Base-by-base conservation (phyloP, 225 moss, liverwort and hornwort genomes). In the Rhytidiadelphus loreus region DNA sequence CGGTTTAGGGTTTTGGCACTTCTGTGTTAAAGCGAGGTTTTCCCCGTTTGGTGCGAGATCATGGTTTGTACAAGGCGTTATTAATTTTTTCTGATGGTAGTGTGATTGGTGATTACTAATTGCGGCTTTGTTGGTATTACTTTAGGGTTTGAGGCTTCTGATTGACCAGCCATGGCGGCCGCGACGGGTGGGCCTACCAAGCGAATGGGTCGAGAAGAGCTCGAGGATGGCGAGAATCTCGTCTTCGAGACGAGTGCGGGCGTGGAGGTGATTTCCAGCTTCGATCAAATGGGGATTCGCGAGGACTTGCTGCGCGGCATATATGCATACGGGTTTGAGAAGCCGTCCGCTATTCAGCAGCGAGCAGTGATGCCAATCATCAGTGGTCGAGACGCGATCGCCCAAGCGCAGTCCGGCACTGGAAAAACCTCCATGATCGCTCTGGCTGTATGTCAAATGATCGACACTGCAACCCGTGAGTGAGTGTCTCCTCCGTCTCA, bases 281-380 rank as follows among this genome's bases (percentile, higher is more conserved):
- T 96, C 86, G 96, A 96, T 53, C 93, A 93, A 55, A 96, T 96
- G 96, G 92, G 96, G 64, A 94, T 96, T 21, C 94, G 95, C 77
- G 96, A 96, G 85, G 95, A 96, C 86, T 83, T 96, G 87, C 81
- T 96, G 35, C 92, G 96, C n/a, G 96, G 96, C 82, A 96, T 96
- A n/a, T 96, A 96, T 52, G 95, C 95, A 13, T 96, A 95, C 35
- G 96, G 96, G 70, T 96, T 96, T 81, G 96, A 96, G 90, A 96
- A 96, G 79, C 96, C 96, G 74, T 96, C 96, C 24, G 94, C 95
- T 83, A 96, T 96, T 76, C 96, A 96, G 62, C 96, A 96, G 86
- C 94, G 96, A 43, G 96, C 94, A 26, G 95, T 96, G 35, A 95
- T 95, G 66, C 96, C 96, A 28, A 95, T 96, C 56, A 94, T 94